Conservation (phyloP, 2,329 filamentous ascomycete genomes). For the Dactylellina cionopaga region DNA sequence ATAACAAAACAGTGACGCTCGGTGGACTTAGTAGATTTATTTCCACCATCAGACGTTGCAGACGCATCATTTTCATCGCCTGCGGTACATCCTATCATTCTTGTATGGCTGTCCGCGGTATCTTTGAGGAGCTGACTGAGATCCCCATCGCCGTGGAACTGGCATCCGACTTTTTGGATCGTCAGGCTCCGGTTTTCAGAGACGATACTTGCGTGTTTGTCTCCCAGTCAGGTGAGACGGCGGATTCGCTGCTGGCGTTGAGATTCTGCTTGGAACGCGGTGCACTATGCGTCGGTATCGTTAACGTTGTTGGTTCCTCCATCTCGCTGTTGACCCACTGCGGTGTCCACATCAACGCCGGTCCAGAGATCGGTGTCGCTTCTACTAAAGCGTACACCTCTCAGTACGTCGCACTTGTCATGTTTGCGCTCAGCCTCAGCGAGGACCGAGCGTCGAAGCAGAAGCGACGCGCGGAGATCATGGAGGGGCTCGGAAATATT, state of each 20-base stretch:
- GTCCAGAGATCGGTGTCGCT: conserved; percentile 97
- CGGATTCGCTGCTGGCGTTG: conserved; percentile 95
- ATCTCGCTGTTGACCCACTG: conserved; percentile 99
- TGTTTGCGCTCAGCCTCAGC: conserved; percentile 96
- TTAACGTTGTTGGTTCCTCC: conserved; percentile 97
- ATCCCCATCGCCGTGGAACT: conserved; percentile 97
- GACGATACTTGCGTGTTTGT: conserved; percentile 98
- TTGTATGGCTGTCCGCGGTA: conserved; percentile 98
- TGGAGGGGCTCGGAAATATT: conserved; percentile 87
- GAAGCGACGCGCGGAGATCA: conserved; percentile 91
- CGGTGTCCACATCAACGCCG: conserved; percentile 99
- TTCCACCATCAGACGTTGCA: conserved; percentile 92
- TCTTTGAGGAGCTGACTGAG: conserved; percentile 97
- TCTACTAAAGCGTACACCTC: conserved; percentile 99
- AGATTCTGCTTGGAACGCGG: conserved; percentile 98
- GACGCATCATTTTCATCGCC: conserved; percentile 98
- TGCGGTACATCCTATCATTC: conserved; percentile 99
- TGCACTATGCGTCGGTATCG: conserved; percentile 94
- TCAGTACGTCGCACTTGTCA: conserved; percentile 99
- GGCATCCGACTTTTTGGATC: conserved; percentile 96
- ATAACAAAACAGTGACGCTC: conserved; percentile 93
- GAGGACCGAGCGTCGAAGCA: conserved; percentile 97
- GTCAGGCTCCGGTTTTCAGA: conserved; percentile 96
- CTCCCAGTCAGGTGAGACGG: conserved; percentile 97
- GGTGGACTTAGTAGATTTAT: conserved; percentile 97